Percentiles rank a stretch among this genome's conserved stretches.
Evolutionary conservation across 345 rosid species (phyloP).

Genomic region (Angophora floribunda): DNA sequence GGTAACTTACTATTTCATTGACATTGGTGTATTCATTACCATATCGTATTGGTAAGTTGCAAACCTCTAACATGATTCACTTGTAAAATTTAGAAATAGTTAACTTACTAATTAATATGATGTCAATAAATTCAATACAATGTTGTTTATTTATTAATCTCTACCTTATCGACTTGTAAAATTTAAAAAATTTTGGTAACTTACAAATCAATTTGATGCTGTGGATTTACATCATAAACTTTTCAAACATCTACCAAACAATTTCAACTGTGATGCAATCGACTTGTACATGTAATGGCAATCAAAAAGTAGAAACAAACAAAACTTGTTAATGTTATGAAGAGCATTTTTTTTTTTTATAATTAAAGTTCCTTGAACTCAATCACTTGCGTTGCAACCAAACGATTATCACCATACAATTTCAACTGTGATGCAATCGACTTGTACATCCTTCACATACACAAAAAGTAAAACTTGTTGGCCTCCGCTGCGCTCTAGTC

Average conservation of each 20-base stretch:
- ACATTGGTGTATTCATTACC: too few species aligned
- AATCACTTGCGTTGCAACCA: too few species aligned
- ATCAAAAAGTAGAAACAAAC: not conserved
- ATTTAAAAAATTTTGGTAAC: too few species aligned
- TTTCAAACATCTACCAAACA: not conserved
- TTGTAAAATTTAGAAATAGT: too few species aligned
- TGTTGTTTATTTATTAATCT: not conserved
- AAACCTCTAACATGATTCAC: too few species aligned
- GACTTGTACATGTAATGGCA: not conserved
- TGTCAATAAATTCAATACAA: too few species aligned
- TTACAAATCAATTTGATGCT: not conserved
- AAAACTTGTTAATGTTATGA: too few species aligned
- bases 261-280: too few species aligned
- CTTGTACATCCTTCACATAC: not conserved
- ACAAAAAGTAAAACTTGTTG: not conserved
- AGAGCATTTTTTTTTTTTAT: not conserved
- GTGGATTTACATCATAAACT: too few species aligned
- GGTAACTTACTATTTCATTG: too few species aligned
- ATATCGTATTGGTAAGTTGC: too few species aligned
- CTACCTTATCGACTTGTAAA: not conserved
- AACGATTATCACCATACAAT: not conserved
- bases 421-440: not conserved
- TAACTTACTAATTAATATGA: not conserved
- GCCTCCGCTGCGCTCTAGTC: not conserved
- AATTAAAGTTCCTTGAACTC: too few species aligned